Conservation (phyloP, 768 basidiomycete genomes). For the Coprinopsis cinerea region DNA sequence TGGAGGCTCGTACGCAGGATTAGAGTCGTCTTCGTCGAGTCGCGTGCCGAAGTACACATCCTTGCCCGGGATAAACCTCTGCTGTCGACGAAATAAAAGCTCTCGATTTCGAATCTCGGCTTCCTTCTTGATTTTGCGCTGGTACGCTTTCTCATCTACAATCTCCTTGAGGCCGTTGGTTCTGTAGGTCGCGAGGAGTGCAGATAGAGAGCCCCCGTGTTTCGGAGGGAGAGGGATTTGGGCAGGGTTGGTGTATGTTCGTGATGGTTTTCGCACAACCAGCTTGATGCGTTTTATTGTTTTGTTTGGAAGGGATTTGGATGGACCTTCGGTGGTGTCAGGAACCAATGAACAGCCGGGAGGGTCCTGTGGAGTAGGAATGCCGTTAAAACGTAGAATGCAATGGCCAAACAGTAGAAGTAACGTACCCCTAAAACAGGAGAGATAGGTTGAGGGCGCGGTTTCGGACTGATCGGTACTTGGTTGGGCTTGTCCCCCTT, state of each 20-base stretch:
- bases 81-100: slow-evolving; percentile 28
- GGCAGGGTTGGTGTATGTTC: slow-evolving; percentile 53
- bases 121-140: slow-evolving; percentile 21
- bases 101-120: slow-evolving; percentile 30
- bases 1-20: slow-evolving; percentile 22
- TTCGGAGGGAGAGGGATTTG: slow-evolving; percentile 56
- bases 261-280: slow-evolving; percentile 60
- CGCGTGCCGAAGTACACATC: slow-evolving; percentile 28
- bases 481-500: no score
- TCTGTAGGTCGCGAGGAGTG: slow-evolving; percentile 59
- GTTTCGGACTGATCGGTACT: background rate
- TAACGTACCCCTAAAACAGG: background rate
- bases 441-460: background rate
- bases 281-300: slow-evolving; percentile 62
- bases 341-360: no score
- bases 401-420: background rate
- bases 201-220: slow-evolving; percentile 47
- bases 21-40: slow-evolving; percentile 14
- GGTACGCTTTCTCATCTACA: slow-evolving; percentile 30
- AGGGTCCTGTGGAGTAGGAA: no score
- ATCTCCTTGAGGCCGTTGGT: slow-evolving; percentile 45
- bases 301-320: slow-evolving; percentile 21
- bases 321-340: background rate
- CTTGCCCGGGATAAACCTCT: slow-evolving; percentile 33
- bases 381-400: no score